A percentile compares a stretch with the other conserved stretches of the same genome.
phyloP scores from a whole-genome alignment of 2,329 filamentous ascomycete species.

The Penicillium hesseltinei region DNA sequence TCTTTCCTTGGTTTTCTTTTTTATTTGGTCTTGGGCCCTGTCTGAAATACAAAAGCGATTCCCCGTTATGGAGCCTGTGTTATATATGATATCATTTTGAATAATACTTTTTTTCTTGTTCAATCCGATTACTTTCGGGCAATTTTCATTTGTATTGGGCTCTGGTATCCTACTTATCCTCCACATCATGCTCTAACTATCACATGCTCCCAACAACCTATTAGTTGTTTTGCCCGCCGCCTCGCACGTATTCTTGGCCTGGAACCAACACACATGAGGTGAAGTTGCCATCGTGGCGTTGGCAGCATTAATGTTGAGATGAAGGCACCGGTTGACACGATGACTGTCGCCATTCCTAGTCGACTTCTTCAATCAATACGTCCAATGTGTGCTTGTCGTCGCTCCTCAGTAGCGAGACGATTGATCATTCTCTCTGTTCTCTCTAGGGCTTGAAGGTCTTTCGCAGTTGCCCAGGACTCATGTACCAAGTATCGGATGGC shows the following conservation, averaged over 20 bases:
- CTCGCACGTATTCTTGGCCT: too few relatives aligned
- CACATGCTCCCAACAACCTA: too few relatives aligned
- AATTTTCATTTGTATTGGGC: background rate
- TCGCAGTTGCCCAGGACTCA: background rate
- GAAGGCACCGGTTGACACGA: too few relatives aligned
- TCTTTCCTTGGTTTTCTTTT: conserved; percentile 2
- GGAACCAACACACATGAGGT: too few relatives aligned
- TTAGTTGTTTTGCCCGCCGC: background rate
- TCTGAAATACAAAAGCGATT: conserved; percentile 23
- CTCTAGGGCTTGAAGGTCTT: conserved; percentile 2
- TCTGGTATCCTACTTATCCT: background rate
- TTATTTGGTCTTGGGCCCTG: conserved; percentile 15
- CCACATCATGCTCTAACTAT: background rate
- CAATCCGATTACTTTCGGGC: background rate
- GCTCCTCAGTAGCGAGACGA: background rate
- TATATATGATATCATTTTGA: conserved; percentile 24
- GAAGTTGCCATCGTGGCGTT: too few relatives aligned
- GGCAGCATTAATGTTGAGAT: too few relatives aligned
- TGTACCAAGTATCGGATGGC: conserved; percentile 9
- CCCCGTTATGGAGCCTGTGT: conserved; percentile 18
- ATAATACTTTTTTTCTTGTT: conserved; percentile 9
- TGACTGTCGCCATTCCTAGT: too few relatives aligned
- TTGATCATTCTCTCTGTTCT: conserved; percentile 1
- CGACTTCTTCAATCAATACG: background rate
- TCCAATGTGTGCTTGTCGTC: background rate